Percentiles rank a stretch among this genome's conserved stretches.
phyloP scores from a whole-genome alignment of 1,284 basidiomycete genomes.

The Rhizopogon parksii region DNA sequence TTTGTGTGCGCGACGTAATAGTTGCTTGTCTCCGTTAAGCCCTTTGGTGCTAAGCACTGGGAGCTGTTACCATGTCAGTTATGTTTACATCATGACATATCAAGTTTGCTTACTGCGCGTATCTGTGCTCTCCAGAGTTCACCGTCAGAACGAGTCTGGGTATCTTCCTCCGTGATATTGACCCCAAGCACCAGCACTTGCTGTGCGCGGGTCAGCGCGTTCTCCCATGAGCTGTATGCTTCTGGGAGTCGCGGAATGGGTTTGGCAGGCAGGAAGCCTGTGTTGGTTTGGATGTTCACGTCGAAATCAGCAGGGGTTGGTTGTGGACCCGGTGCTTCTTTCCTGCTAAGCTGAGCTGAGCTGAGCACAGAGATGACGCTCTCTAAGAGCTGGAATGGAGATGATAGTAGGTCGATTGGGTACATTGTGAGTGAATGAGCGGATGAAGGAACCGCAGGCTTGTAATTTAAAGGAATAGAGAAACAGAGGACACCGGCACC shows the following conservation, averaged over 20 bases:
- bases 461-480: constrained; percentile 2
- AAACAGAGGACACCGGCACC: constrained; percentile 1
- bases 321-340: constrained; percentile 14
- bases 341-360: constrained; percentile 22
- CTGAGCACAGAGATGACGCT: constrained; percentile 22
- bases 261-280: constrained; percentile 82
- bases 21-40: constrained; percentile 48
- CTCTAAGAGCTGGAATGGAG: constrained; percentile 31
- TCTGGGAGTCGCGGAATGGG: constrained; percentile 55
- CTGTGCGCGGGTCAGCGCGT: constrained; percentile 49
- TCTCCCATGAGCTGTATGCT: constrained; percentile 70
- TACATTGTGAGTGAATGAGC: constrained; percentile 18
- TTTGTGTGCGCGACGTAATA: constrained; percentile 79
- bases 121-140: constrained; percentile 65
- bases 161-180: constrained; percentile 43
- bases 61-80: constrained; percentile 43
- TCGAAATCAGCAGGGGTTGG: constrained; percentile 53
- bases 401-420: constrained; percentile 31
- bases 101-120: constrained; percentile 45
- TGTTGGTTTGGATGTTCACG: constrained; percentile 68
- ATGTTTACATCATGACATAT: constrained; percentile 2
- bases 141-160: constrained; percentile 44
- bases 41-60: constrained; percentile 53
- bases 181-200: constrained; percentile 58
- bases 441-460: constrained; percentile 6